Conservation (phyloP, 2,329 filamentous ascomycete species). For the Ophiostoma populinum region DNA sequence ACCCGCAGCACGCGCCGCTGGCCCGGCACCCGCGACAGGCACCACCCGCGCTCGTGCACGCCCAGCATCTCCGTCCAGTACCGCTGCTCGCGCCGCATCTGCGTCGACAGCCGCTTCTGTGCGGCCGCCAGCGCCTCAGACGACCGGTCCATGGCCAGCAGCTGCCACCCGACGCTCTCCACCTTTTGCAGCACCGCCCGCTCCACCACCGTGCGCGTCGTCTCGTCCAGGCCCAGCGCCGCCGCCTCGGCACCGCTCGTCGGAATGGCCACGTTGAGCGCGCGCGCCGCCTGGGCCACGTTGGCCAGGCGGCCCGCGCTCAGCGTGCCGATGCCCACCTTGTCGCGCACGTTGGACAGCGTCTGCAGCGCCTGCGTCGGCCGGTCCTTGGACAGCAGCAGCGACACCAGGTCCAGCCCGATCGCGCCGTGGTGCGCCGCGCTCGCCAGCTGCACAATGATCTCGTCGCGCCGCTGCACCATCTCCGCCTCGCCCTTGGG, state of each 20-base stretch:
- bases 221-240: constrained; percentile 18
- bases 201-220: constrained; percentile 10
- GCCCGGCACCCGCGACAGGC: constrained; percentile 58
- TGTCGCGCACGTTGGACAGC: constrained; percentile 51
- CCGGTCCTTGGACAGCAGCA: constrained; percentile 67
- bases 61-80: constrained; percentile 82
- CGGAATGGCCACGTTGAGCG: too few species aligned
- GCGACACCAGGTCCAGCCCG: constrained; percentile 66
- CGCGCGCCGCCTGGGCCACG: constrained; percentile 31
- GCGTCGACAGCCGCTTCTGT: constrained; percentile 53
- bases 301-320: constrained; percentile 48
- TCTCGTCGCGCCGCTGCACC: constrained; percentile 35
- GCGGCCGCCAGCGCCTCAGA: constrained; percentile 59
- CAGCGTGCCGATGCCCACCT: constrained; percentile 57
- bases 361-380: constrained; percentile 52
- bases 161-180: constrained; percentile 52
- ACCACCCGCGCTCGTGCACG: constrained; percentile 74
- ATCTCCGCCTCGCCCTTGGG: constrained; percentile 21
- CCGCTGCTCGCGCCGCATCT: constrained; percentile 61
- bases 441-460: constrained; percentile 37
- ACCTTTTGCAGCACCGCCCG: constrained; percentile 38
- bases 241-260: neutral
- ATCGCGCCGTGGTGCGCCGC: constrained; percentile 46
- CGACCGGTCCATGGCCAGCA: constrained; percentile 59
- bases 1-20: constrained; percentile 65